Percentiles rank a stretch among this genome's conserved stretches.
phyloP scores from a whole-genome alignment of 2,329 filamentous ascomycete genomes.

The Pseudocercospora crystallina region DNA sequence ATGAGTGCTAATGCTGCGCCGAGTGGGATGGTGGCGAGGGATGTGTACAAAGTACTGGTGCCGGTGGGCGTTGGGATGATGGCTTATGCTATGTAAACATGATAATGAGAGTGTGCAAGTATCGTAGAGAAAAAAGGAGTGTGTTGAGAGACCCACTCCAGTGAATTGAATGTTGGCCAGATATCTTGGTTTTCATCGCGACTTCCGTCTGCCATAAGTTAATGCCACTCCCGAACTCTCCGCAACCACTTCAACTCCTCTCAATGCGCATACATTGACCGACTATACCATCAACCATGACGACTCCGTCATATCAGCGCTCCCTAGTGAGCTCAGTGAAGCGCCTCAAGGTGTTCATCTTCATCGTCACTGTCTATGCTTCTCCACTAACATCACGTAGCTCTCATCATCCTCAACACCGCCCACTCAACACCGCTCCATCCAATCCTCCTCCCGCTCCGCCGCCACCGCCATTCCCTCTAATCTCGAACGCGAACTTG shows the following conservation, averaged over 20 bases:
- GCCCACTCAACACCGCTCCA: conserved; percentile 14
- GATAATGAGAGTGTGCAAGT: too few species aligned
- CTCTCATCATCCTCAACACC: conserved; percentile 20
- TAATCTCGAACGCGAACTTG: conserved; percentile 28
- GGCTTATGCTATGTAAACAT: not conserved
- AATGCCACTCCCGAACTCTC: not conserved
- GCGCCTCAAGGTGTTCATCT: conserved; percentile 40
- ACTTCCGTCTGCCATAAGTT: not conserved
- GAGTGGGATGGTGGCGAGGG: not conserved
- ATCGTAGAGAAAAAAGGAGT: too few species aligned
- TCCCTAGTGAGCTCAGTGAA: conserved; percentile 45
- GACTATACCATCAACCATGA: conserved; percentile 38
- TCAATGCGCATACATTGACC: not conserved
- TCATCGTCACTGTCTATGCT: not conserved
- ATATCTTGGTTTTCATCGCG: too few species aligned
- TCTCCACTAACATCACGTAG: conserved; percentile 15
- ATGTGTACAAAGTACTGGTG: conserved; percentile 2
- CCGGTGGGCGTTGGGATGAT: conserved; percentile 1
- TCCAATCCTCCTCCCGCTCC: conserved; percentile 20
- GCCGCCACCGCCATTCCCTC: conserved; percentile 8
- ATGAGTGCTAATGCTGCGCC: not conserved
- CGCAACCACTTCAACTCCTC: not conserved
- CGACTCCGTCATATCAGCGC: conserved; percentile 44
- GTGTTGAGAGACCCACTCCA: too few species aligned
- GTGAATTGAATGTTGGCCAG: too few species aligned